phyloP scores from a whole-genome alignment of 192 early-diverging fungal species.

The Entomortierella parvispora region DNA sequence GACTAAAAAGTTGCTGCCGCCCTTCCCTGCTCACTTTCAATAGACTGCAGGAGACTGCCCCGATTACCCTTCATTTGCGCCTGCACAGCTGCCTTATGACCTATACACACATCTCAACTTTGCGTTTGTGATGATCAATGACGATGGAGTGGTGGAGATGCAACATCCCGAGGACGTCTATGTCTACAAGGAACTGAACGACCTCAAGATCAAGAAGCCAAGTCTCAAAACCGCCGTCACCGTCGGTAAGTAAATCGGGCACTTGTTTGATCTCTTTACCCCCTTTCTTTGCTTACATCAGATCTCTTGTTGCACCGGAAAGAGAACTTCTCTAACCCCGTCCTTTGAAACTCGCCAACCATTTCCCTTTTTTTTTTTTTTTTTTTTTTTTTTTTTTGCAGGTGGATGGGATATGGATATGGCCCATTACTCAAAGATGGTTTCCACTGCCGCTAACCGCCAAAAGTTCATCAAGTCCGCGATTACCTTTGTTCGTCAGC shows the following conservation, averaged over 20 bases:
- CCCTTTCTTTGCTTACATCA: background rate
- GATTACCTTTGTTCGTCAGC: conserved; percentile 21
- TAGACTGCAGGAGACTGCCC: conserved; percentile 35
- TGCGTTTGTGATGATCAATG: conserved; percentile 47
- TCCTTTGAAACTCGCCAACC: too few species aligned
- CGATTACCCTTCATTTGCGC: conserved; percentile 43
- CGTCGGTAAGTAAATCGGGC: conserved; percentile 19
- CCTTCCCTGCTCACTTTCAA: too few species aligned
- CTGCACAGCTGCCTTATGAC: conserved; percentile 27
- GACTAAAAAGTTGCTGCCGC: too few species aligned
- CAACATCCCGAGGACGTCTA: conserved; percentile 26
- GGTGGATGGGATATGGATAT: conserved; percentile 54
- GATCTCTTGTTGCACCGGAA: background rate
- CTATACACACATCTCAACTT: conserved; percentile 51
- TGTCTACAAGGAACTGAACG: conserved; percentile 42
- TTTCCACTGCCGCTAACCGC: conserved; percentile 38
- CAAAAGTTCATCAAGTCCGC: conserved; percentile 49
- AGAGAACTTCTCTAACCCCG: background rate
- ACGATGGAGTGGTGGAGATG: conserved; percentile 39
- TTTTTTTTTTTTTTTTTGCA: background rate
- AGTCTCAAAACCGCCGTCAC: conserved; percentile 27
- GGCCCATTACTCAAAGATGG: conserved; percentile 50
- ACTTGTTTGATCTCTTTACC: background rate
- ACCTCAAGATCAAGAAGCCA: conserved; percentile 42
- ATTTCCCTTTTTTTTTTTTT: conserved; percentile 4